These are phyloP conservation scores for Adansonia digitata DNA, from an alignment of 345 rosid genomes.

Conservation along the genomic window DNA sequence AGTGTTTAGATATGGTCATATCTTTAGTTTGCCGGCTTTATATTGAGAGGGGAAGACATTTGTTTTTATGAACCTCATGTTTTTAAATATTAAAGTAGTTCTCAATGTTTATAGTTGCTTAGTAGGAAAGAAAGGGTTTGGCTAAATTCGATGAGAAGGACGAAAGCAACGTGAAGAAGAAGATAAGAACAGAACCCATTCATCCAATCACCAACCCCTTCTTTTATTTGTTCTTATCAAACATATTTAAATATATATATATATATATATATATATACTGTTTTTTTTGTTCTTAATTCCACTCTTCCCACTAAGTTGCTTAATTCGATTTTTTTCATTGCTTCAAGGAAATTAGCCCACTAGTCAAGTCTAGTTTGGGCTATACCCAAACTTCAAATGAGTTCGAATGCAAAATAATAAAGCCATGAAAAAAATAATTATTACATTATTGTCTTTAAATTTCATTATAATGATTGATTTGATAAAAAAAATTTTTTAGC, in stretches of 20 bases:
- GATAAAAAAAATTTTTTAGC: too few species aligned
- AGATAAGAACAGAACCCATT: slow-evolving; percentile 2
- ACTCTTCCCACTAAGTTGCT: neutral
- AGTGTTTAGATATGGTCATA: neutral
- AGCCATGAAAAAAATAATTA: too few species aligned
- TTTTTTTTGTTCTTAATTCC: slow-evolving; percentile 14
- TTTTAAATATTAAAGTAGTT: slow-evolving; percentile 3
- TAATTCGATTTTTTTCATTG: neutral
- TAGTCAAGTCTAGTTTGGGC: too few species aligned
- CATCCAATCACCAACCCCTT: slow-evolving; percentile 10
- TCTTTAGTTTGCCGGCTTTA: neutral
- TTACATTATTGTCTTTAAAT: too few species aligned
- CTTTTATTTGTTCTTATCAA: neutral
- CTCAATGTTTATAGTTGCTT: slow-evolving; percentile 8
- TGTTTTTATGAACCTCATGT: too few species aligned
- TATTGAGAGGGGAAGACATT: neutral
- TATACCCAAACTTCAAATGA: too few species aligned
- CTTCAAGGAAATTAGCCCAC: neutral
- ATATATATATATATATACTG: neutral
- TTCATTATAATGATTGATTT: too few species aligned
- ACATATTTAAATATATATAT: too few species aligned
- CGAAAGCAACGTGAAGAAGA: slow-evolving; percentile 15
- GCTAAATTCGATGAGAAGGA: slow-evolving; percentile 2
- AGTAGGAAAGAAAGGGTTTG: neutral
- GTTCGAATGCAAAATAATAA: too few species aligned